These are phyloP conservation scores for Hortiboletus flavorubellus DNA, from an alignment of 768 basidiomycete genomes.

Conservation along the genomic window DNA sequence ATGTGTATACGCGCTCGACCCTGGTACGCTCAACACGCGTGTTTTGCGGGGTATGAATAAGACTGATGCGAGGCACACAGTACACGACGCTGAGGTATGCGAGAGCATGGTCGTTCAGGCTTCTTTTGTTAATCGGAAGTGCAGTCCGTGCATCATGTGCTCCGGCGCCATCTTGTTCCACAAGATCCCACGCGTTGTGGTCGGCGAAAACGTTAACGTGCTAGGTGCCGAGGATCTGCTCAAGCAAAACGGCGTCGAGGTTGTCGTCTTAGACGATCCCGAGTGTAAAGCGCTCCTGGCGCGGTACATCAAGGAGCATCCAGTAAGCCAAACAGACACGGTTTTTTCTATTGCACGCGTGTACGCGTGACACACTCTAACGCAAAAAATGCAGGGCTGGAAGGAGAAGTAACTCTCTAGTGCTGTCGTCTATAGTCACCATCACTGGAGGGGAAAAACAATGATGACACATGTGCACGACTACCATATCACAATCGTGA, in stretches of 20 bases:
- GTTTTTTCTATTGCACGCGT: constrained; percentile 4
- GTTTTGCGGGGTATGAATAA: too few species aligned
- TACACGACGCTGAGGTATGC: neutral
- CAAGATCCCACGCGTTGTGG: constrained; percentile 61
- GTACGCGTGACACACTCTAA: constrained; percentile 6
- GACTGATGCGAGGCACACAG: neutral
- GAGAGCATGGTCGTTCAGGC: too few species aligned
- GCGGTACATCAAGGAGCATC: constrained; percentile 53
- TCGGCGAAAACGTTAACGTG: constrained; percentile 59
- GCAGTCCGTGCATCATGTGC: constrained; percentile 62
- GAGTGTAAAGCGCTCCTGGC: constrained; percentile 55
- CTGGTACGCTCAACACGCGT: constrained; percentile 30
- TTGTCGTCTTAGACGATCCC: constrained; percentile 44
- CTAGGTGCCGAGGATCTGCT: constrained; percentile 54
- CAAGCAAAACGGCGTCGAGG: constrained; percentile 49
- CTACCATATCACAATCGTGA: too few species aligned
- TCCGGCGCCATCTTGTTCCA: constrained; percentile 60
- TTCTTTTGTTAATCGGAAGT: too few species aligned
- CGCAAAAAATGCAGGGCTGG: constrained; percentile 41
- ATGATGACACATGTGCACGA: neutral
- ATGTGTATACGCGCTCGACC: constrained; percentile 46
- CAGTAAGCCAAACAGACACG: constrained; percentile 32
- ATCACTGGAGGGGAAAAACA: neutral
- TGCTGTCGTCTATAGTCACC: constrained; percentile 3
- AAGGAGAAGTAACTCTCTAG: constrained; percentile 38